phyloP scores from a whole-genome alignment of 208 protist species.

The Perkinsela sp. region DNA sequence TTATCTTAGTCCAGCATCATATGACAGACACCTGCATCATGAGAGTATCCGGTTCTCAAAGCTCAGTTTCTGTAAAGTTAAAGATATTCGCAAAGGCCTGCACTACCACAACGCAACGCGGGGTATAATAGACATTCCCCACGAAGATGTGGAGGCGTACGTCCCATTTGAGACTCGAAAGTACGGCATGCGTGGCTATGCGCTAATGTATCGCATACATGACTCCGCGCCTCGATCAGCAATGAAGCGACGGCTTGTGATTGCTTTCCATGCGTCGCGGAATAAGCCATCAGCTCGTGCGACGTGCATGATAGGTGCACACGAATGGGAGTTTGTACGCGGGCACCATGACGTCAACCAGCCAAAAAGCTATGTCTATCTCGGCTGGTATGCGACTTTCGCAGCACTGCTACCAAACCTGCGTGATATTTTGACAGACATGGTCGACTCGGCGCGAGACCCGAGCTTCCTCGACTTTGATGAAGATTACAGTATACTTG shows the following conservation, averaged over 20 bases:
- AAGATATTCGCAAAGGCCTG: not conserved
- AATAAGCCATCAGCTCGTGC: not conserved
- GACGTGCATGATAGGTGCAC: not conserved
- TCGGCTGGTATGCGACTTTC: not conserved
- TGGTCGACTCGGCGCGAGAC: not conserved
- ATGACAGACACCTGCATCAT: not conserved
- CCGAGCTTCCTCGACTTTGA: not conserved
- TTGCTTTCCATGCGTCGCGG: not conserved
- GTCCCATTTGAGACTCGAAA: not conserved
- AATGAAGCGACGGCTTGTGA: not conserved
- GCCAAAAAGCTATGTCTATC: not conserved
- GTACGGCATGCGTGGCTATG: not conserved
- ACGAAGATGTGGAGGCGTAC: not conserved
- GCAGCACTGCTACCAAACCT: not conserved
- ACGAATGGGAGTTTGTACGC: not conserved
- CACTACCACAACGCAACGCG: not conserved
- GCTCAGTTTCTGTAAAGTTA: not conserved
- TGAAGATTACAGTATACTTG: not conserved
- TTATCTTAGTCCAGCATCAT: too few species aligned
- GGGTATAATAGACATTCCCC: not conserved
- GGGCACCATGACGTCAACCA: not conserved
- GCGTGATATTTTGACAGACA: not conserved
- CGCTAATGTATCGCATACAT: not conserved
- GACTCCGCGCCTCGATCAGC: too few species aligned
- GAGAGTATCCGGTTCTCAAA: not conserved